Percentiles rank a stretch among this genome's conserved stretches.
Conservation (phyloP, 305 asterid species). For the Fraxinus xanthoxyloides region DNA sequence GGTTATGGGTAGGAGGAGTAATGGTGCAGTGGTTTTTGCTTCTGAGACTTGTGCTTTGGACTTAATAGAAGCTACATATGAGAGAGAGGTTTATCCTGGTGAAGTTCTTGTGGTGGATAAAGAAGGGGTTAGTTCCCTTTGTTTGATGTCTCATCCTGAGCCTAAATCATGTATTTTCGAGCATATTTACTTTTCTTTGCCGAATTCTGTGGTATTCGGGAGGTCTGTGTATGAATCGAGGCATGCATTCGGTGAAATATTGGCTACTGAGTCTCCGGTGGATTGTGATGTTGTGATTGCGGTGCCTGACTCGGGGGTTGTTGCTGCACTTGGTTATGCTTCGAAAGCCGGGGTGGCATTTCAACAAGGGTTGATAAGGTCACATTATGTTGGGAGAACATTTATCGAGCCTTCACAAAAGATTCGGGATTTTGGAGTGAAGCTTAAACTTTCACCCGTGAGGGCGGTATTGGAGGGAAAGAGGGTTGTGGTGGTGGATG, state of each 20-base stretch:
- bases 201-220: neutral
- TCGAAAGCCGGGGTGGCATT: neutral
- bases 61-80: conserved; percentile 29
- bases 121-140: conserved; percentile 2
- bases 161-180: neutral
- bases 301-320: neutral
- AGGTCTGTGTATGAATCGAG: neutral
- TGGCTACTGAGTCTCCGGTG: neutral
- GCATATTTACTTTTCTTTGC: neutral
- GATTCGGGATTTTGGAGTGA: neutral
- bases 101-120: conserved; percentile 20
- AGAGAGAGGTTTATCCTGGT: conserved; percentile 32
- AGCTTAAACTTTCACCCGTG: neutral
- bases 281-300: neutral
- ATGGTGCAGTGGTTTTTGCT: conserved; percentile 25
- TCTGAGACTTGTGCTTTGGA: conserved; percentile 34
- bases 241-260: neutral
- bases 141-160: neutral
- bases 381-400: neutral
- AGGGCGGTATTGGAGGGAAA: neutral
- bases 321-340: neutral
- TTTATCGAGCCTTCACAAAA: neutral
- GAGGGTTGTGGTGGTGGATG: neutral
- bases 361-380: neutral
- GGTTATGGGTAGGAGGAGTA: conserved; percentile 36